Conservation (phyloP, 345 rosid species). For the Triadica sebifera region DNA sequence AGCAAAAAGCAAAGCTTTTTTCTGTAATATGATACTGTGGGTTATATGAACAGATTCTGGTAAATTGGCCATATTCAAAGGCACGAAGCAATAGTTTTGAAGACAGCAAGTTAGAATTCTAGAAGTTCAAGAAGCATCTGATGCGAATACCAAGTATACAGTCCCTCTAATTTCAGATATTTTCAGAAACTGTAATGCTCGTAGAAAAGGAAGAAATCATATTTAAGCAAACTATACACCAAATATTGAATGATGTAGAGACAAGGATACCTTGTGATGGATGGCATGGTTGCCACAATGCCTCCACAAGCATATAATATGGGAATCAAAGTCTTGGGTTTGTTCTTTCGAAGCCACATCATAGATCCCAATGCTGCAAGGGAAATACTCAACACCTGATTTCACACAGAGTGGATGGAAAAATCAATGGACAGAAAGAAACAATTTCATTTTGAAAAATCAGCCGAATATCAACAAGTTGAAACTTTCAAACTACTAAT, state of each 20-base stretch:
- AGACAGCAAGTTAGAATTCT: neutral
- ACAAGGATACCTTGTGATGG: slow-evolving; percentile 62
- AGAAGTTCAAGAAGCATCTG: neutral
- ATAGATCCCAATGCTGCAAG: slow-evolving; percentile 93
- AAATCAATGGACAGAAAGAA: neutral
- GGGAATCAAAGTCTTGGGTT: slow-evolving; percentile 84
- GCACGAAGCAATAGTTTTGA: neutral
- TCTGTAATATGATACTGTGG: neutral
- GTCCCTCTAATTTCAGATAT: neutral
- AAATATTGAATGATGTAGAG: neutral
- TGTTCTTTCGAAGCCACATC: slow-evolving; percentile 98
- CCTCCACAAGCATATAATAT: slow-evolving; percentile 82
- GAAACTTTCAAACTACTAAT: neutral
- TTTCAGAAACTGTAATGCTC: neutral
- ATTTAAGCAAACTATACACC: neutral
- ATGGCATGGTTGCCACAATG: slow-evolving; percentile 94
- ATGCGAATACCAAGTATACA: neutral
- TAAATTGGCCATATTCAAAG: neutral
- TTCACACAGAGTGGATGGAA: slow-evolving; percentile 13
- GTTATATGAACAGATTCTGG: neutral
- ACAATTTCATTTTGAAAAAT: neutral
- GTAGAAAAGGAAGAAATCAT: neutral
- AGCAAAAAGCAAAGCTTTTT: too few species aligned
- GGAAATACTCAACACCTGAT: slow-evolving; percentile 83
- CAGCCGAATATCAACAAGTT: slow-evolving; percentile 1